Conservation (phyloP, 768 basidiomycete species). For the Lactifluus hygrophoroides region DNA sequence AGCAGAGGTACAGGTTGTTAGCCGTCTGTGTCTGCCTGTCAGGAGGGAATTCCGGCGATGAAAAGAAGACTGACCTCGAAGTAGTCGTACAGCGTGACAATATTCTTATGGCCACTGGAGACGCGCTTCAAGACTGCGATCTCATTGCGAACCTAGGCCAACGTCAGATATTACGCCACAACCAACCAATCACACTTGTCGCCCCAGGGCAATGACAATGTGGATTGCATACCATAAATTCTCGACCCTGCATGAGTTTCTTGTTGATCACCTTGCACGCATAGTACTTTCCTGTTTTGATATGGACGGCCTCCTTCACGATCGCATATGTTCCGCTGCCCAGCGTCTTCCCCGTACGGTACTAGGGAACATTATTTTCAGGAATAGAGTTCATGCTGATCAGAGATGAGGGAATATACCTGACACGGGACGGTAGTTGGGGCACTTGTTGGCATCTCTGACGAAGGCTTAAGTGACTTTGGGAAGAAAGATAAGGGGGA, state of each 20-base stretch:
- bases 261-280: slow-evolving; percentile 99
- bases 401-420: slow-evolving; percentile 24
- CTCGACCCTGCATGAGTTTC: slow-evolving; percentile 95
- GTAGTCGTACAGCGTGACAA: slow-evolving; percentile 93
- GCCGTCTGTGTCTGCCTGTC: slow-evolving; percentile 47
- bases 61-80: slow-evolving; percentile 63
- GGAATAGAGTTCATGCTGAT: neutral
- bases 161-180: slow-evolving; percentile 10
- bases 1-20: slow-evolving; percentile 89
- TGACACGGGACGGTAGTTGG: slow-evolving; percentile 39
- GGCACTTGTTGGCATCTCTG: slow-evolving; percentile 26
- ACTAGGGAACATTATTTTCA: slow-evolving; percentile 35
- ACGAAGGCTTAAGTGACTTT: neutral
- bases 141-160: slow-evolving; percentile 81
- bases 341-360: slow-evolving; percentile 80
- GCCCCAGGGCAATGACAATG: neutral
- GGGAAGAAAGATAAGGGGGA: neutral
- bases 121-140: slow-evolving; percentile 91
- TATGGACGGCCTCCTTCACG: slow-evolving; percentile 91
- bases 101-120: slow-evolving; percentile 82
- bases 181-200: neutral
- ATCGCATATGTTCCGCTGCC: slow-evolving; percentile 94
- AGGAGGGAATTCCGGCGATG: neutral
- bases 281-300: slow-evolving; percentile 88
- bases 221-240: slow-evolving; percentile 74